phyloP scores from a whole-genome alignment of 2,329 filamentous ascomycete genomes.

The Onygenales sp. region DNA sequence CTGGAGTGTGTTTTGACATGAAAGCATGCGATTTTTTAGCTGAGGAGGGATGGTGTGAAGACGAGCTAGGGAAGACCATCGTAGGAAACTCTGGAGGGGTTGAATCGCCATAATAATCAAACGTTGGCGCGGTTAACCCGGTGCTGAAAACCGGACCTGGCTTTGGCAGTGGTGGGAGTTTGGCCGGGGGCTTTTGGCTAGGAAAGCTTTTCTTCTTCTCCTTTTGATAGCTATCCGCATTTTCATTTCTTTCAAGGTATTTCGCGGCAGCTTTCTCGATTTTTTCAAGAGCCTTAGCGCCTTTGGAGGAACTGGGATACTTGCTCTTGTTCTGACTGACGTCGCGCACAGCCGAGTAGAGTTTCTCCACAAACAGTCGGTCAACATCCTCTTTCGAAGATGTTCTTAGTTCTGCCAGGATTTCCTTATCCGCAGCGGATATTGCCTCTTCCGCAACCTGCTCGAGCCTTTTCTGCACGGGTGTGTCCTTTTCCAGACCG shows the following conservation, averaged over 20 bases:
- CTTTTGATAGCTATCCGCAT: neutral
- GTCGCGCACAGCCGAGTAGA: conserved; percentile 10
- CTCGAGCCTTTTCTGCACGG: conserved; percentile 7
- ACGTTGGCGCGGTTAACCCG: neutral
- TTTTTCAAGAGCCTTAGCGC: conserved; percentile 40
- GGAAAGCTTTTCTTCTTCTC: neutral
- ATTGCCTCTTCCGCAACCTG: conserved; percentile 10
- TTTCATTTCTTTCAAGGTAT: conserved; percentile 34
- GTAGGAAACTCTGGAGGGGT: neutral
- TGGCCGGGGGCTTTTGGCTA: neutral
- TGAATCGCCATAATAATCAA: neutral
- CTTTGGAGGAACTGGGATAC: conserved; percentile 20
- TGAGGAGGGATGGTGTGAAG: neutral
- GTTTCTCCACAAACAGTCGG: conserved; percentile 8
- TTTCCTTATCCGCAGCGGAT: conserved; percentile 8
- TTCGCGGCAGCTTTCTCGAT: conserved; percentile 44
- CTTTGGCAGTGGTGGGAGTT: neutral
- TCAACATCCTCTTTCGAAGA: conserved; percentile 6
- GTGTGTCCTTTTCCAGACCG: conserved; percentile 9
- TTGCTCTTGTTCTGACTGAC: conserved; percentile 6
- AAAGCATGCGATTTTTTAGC: neutral
- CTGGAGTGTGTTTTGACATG: neutral
- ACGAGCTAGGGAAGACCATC: neutral
- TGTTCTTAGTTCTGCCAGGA: neutral
- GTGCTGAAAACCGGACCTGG: neutral